A percentile compares a stretch with the other conserved stretches of the same genome.
These are phyloP conservation scores for Fusarium sp. DNA, from an alignment of 2,329 filamentous ascomycete species.

Conservation along the genomic window DNA sequence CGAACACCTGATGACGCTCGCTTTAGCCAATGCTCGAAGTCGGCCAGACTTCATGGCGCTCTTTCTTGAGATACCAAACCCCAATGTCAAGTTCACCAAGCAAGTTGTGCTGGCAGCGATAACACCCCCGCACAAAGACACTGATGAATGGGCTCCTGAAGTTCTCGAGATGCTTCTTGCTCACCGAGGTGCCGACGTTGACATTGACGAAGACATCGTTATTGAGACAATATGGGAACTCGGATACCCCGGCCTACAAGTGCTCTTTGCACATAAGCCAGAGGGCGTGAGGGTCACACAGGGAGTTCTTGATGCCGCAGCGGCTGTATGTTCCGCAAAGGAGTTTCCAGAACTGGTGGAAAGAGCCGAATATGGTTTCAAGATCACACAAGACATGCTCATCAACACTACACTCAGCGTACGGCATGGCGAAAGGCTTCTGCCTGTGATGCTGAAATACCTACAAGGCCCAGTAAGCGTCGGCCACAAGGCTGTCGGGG, in stretches of 20 bases:
- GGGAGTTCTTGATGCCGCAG: conserved; percentile 23
- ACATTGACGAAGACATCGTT: conserved; percentile 25
- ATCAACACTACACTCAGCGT: conserved; percentile 26
- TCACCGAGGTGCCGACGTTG: conserved; percentile 23
- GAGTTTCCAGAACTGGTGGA: conserved; percentile 18
- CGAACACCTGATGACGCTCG: conserved; percentile 22
- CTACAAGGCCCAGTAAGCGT: conserved; percentile 12
- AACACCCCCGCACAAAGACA: conserved; percentile 14
- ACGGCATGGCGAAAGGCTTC: conserved; percentile 22
- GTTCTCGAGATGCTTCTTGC: conserved; percentile 31
- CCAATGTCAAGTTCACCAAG: conserved; percentile 21
- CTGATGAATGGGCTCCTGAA: conserved; percentile 27
- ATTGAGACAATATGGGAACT: conserved; percentile 18
- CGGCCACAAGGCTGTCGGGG: conserved; percentile 21
- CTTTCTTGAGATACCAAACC: conserved; percentile 24
- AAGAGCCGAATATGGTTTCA: conserved; percentile 25
- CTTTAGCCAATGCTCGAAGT: conserved; percentile 19
- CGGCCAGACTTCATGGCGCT: conserved; percentile 30
- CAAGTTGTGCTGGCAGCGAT: conserved; percentile 25
- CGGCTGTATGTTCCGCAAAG: conserved; percentile 22
- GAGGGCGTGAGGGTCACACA: conserved; percentile 26
- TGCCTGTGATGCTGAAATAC: conserved; percentile 27
- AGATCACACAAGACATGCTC: conserved; percentile 30
- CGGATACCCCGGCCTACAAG: conserved; percentile 20
- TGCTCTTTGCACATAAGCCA: conserved; percentile 18